Base-by-base conservation (phyloP, 108 stramenopile species). In the Tribonema minus region DNA sequence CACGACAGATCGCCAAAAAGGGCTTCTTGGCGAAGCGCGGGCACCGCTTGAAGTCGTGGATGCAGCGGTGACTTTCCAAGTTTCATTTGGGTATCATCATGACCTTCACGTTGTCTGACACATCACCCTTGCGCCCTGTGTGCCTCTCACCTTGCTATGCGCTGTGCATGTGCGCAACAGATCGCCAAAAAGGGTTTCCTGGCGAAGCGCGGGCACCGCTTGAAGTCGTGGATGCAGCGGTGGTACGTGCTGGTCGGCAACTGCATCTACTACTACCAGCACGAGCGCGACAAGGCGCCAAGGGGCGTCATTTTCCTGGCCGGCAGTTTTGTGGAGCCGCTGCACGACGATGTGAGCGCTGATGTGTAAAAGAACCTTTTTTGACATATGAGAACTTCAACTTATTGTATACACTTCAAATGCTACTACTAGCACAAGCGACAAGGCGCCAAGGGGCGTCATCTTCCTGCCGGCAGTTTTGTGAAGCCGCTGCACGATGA, bases 231-330 rank as follows among this genome's bases (percentile, higher is more conserved):
- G 66, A 63, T 64, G 23, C 80, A 77, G 76, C 81, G 86, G 26
- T 82, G 71, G 72, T 87, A 82, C 67, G 38, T 87, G 36, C 74
- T 84, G 2, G 64, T 81, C 35, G 85, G 84, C 3, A 83, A 85
- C 58, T 83, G 82, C 59, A 72, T 87, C 77, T 87, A 87, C 82
- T 87, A 87, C 77, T 87, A 87, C 76, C 70, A 63, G 63, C 80
- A 78, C 78, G 61, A 85, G 63, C 26, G 28, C 1, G 84, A 84
- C 69, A 72, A 78, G 25, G 72, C 71, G 32, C 81, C 84, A 0
- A 71, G 81, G 26, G 84, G 84, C 32, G 76, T 87, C 34, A 71
- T 87, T 27, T 87, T 87, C 71, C 38, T 87, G 37, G 82, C 85
- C 25, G 86, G 86, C 0, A 85, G 81, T 25, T 82, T 83, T 28